These are phyloP conservation scores for Vaccinium macrocarpon DNA, from an alignment of 148 eudicot genomes.

Conservation along the genomic window DNA sequence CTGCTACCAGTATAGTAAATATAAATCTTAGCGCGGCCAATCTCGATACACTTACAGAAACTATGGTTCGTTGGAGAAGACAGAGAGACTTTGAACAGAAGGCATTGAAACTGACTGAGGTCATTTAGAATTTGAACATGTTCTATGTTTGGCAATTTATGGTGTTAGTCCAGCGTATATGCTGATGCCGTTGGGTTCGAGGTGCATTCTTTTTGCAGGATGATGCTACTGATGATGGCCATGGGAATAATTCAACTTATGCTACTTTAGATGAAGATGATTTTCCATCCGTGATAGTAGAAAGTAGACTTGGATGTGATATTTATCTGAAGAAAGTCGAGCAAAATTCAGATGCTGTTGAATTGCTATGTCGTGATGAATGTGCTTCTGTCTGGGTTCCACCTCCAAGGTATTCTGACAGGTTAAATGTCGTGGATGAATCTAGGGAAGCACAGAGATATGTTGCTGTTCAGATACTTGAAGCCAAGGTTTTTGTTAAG, in stretches of 20 bases:
- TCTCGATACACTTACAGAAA: constrained; percentile 69
- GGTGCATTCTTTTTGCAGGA: constrained; percentile 40
- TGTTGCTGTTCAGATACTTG: constrained; percentile 78
- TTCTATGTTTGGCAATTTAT: background rate
- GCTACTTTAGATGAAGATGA: constrained; percentile 97
- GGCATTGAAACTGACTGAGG: constrained; percentile 74
- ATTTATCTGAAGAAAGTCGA: constrained; percentile 69
- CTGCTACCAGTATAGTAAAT: constrained; percentile 82
- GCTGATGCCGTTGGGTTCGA: constrained; percentile 14
- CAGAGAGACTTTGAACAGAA: constrained; percentile 83
- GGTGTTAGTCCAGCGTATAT: constrained; percentile 12
- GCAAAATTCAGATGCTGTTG: constrained; percentile 53
- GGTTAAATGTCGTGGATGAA: constrained; percentile 65
- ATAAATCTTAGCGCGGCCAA: constrained; percentile 84
- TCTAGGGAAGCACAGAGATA: constrained; percentile 80
- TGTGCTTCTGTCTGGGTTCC: constrained; percentile 73
- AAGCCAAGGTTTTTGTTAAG: constrained; percentile 62
- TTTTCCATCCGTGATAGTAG: constrained; percentile 66
- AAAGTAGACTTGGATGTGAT: constrained; percentile 95
- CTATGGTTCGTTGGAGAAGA: constrained; percentile 79
- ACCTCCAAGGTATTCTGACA: constrained; percentile 81
- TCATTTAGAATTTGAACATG: constrained; percentile 17
- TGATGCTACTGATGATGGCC: constrained; percentile 33
- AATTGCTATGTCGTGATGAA: constrained; percentile 45
- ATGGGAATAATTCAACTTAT: constrained; percentile 41